Percentiles rank a stretch among this genome's conserved stretches.
phyloP scores from a whole-genome alignment of 441 rosid genomes.

The Populus hybrid region DNA sequence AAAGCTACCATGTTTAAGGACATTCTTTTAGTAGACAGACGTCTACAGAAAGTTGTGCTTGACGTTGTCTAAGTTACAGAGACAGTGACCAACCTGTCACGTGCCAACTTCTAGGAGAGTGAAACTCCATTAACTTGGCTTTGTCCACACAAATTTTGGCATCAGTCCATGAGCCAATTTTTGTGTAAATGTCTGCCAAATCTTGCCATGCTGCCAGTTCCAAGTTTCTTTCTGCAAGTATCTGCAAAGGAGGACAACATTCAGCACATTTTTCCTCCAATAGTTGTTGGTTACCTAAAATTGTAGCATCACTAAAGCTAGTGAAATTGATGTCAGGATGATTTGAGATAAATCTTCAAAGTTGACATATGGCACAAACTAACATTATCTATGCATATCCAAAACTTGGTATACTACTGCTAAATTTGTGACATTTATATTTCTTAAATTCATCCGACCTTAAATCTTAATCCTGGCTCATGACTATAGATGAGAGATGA shows the following conservation, averaged over 20 bases:
- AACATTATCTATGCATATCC: not conserved
- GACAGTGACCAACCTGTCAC: constrained; percentile 48
- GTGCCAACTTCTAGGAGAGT: constrained; percentile 81
- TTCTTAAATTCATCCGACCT: not conserved
- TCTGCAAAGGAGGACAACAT: constrained; percentile 36
- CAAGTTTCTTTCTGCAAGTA: constrained; percentile 34
- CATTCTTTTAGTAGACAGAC: not conserved
- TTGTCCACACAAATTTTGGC: constrained; percentile 71
- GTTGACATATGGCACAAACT: not conserved
- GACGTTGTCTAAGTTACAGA: not conserved
- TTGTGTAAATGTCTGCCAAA: constrained; percentile 60
- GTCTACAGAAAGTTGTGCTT: not conserved
- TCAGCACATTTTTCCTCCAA: not conserved
- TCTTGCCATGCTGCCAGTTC: constrained; percentile 85
- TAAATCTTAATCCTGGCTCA: not conserved
- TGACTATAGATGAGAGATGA: not conserved
- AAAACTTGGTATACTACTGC: not conserved
- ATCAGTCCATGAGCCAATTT: constrained; percentile 61
- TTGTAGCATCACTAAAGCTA: not conserved
- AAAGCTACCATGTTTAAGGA: not conserved
- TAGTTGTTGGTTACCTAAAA: not conserved
- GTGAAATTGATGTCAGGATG: not conserved
- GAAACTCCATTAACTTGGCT: constrained; percentile 56
- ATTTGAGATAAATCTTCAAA: not conserved
- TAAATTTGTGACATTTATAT: not conserved